Base-by-base conservation (phyloP, 2,329 filamentous ascomycete genomes). In the Sarocladium strictum region DNA sequence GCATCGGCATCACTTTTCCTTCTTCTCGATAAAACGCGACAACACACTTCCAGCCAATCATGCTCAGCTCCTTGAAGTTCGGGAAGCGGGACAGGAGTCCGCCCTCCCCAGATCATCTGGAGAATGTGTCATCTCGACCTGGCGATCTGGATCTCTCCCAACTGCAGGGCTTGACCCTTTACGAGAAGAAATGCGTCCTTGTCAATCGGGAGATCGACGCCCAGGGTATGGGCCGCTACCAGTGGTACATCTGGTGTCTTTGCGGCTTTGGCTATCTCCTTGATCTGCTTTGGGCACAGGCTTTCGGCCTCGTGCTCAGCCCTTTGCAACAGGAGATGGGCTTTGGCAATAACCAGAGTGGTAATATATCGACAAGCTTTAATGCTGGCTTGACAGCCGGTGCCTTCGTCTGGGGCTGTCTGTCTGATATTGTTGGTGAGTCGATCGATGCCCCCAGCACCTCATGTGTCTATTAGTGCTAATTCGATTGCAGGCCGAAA, bases 251-350 rank as follows among this genome's bases (percentile, higher is more conserved):
- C 47, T 81, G 76, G 77, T 60, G 64, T 3, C 65, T 81, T 0
- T 81, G 78, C 58, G 78, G 78, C 33, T 76, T 80, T 33, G 78
- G 78, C 1, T 81, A 80, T 60, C 64, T 80, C 38, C 69, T 83
- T 35, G 80, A 83, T 58, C 64, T 83, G 23, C 68, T 80, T 47
- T 83, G 79, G 77, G 78, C 80, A 2, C 80, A 83, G 58, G 80
- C 76, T 0, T 80, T 83, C 60, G 78, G 78, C 11, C 70, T 83
- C 1, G 73, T 81, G 0, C 64, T 80, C 15, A 74, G 73, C 10
- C 76, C 79, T 6, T 62, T 84, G 55, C 71, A 81, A 59, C 79
- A 82, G 61, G 80, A 84, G 63, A 62, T 83, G 21, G 78, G 78
- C 1, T 81, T 84, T 55, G 75, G 56, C 0, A 55, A 67, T 24